phyloP scores from a whole-genome alignment of 768 basidiomycete species.

The Termitomyces sp. region DNA sequence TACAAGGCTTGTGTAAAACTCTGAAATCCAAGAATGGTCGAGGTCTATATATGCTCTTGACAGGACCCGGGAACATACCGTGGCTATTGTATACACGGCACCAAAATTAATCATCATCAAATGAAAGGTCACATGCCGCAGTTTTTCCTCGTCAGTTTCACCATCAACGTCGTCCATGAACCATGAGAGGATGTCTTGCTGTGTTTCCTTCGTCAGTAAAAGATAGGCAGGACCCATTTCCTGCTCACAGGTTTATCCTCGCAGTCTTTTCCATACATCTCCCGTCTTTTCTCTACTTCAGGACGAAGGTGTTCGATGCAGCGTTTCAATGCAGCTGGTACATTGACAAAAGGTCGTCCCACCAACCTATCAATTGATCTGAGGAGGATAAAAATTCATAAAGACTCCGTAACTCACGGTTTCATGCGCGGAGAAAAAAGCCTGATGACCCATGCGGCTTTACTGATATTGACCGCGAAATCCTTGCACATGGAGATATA shows the following conservation, averaged over 20 bases:
- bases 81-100: slow-evolving; percentile 36
- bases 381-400: background rate
- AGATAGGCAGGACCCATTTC: background rate
- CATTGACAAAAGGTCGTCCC: slow-evolving; percentile 3
- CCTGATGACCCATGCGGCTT: slow-evolving; percentile 16
- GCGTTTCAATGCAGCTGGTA: background rate
- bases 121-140: slow-evolving; percentile 25
- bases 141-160: slow-evolving; percentile 16
- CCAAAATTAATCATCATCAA: slow-evolving; percentile 37
- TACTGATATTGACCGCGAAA: slow-evolving; percentile 12
- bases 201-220: background rate
- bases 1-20: slow-evolving; percentile 30
- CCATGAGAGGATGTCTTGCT: slow-evolving; percentile 48
- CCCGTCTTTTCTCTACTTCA: slow-evolving; percentile 20
- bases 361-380: background rate
- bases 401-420: slow-evolving; percentile 13
- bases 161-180: slow-evolving; percentile 34
- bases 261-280: slow-evolving; percentile 20
- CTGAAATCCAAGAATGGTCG: slow-evolving; percentile 14
- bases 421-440: slow-evolving; percentile 20
- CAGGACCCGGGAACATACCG: slow-evolving; percentile 22
- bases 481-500: slow-evolving; percentile 13
- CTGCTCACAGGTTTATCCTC: slow-evolving; percentile 20
- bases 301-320: slow-evolving; percentile 18
- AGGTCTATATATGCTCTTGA: no score